These are phyloP conservation scores for Claviceps paspali DNA, from an alignment of 2,329 filamentous ascomycete genomes.

Conservation along the genomic window DNA sequence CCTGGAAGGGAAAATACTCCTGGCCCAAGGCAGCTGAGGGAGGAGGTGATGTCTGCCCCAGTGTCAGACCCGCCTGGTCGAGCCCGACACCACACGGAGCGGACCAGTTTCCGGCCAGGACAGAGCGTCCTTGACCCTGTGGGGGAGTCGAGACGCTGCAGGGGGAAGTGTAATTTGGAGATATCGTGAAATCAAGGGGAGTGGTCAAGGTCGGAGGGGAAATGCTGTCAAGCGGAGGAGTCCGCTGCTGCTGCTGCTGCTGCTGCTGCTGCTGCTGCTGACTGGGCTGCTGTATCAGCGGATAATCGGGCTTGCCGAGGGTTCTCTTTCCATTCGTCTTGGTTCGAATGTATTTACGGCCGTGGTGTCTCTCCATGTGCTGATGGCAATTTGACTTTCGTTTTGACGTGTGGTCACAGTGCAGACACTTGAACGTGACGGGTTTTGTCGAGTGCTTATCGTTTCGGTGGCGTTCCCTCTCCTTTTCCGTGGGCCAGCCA, in stretches of 20 bases:
- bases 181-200: too few species aligned
- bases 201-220: conserved; percentile 48
- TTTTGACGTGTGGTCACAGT: conserved; percentile 89
- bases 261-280: background rate
- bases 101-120: conserved; percentile 34
- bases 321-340: conserved; percentile 73
- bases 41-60: conserved; percentile 23
- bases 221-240: conserved; percentile 45
- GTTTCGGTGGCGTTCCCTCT: conserved; percentile 88
- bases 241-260: conserved; percentile 21
- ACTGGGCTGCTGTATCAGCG: too few species aligned
- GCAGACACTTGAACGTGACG: conserved; percentile 67
- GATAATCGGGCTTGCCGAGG: conserved; percentile 28
- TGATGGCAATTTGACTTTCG: conserved; percentile 95
- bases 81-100: conserved; percentile 19
- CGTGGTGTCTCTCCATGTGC: conserved; percentile 95
- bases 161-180: conserved; percentile 19
- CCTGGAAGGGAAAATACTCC: conserved; percentile 45
- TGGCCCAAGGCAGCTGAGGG: conserved; percentile 25
- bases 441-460: conserved; percentile 83
- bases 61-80: conserved; percentile 25
- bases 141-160: conserved; percentile 43
- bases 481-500: conserved; percentile 96
- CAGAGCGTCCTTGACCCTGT: conserved; percentile 27
- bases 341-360: conserved; percentile 78